Percentiles rank a stretch among this genome's conserved stretches.
These are phyloP conservation scores for Rosa multiflora DNA, from an alignment of 306 rosid genomes.

Conservation along the genomic window DNA sequence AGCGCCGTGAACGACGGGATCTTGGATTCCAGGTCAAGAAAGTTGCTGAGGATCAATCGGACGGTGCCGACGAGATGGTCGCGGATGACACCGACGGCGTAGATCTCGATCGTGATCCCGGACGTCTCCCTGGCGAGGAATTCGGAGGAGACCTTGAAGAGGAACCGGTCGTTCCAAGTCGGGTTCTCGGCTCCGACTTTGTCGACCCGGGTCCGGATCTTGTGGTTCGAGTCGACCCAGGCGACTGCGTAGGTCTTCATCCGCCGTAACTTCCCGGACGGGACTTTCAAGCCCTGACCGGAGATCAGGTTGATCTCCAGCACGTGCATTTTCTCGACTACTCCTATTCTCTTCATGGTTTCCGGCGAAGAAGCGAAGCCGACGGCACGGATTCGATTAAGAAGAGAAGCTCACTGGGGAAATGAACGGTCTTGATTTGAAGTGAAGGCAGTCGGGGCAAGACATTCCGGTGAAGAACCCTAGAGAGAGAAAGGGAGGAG, in stretches of 20 bases:
- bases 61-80: conserved; percentile 67
- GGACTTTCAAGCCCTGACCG: conserved; percentile 68
- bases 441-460: conserved; percentile 8
- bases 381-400: conserved; percentile 38
- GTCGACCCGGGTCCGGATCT: conserved; percentile 72
- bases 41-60: conserved; percentile 68
- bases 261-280: conserved; percentile 38
- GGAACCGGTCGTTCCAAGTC: conserved; percentile 89
- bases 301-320: conserved; percentile 94
- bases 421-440: conserved; percentile 26
- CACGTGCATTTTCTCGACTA: conserved; percentile 32
- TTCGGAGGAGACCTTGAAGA: conserved; percentile 86
- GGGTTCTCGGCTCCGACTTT: conserved; percentile 66
- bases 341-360: conserved; percentile 22
- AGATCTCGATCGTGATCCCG: conserved; percentile 60
- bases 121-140: conserved; percentile 73
- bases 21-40: conserved; percentile 26
- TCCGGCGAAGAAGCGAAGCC: conserved; percentile 23
- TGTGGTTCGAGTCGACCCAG: conserved; percentile 57
- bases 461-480: conserved; percentile 13
- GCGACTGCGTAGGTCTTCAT: conserved; percentile 66
- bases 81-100: conserved; percentile 57
- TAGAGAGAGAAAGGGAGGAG: neutral
- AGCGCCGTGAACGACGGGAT: conserved; percentile 66
- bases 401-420: conserved; percentile 22